Conservation (phyloP, 164 flowering plant genomes). For the Paratinospora sagittata region DNA sequence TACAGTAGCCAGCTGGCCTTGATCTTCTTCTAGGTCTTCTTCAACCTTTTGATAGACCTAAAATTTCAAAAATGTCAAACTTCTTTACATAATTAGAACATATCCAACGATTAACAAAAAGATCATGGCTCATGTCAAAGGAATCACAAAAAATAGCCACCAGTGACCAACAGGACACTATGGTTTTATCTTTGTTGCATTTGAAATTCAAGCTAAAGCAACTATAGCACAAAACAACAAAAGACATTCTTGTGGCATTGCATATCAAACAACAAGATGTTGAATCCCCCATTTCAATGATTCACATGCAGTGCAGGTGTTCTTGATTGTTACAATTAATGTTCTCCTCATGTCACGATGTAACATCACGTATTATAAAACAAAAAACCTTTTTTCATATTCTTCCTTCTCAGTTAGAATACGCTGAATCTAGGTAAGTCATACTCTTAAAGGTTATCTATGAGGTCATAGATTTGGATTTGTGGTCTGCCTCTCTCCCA, state of each 20-base stretch:
- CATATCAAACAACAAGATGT: background rate
- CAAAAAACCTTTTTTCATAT: too few relatives aligned
- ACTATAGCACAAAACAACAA: too few relatives aligned
- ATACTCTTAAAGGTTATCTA: too few relatives aligned
- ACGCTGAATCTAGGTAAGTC: too few relatives aligned
- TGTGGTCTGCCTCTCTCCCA: background rate
- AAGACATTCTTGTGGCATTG: background rate
- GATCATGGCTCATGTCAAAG: too few relatives aligned
- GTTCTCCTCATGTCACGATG: too few relatives aligned
- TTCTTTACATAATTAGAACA: background rate
- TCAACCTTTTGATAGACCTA: constrained; percentile 56
- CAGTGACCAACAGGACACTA: too few relatives aligned
- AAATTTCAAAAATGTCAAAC: constrained; percentile 1
- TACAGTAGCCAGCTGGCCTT: constrained; percentile 1
- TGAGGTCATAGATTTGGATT: background rate
- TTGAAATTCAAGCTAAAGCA: too few relatives aligned
- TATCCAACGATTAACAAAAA: background rate
- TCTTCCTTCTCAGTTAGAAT: too few relatives aligned
- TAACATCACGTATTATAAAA: too few relatives aligned
- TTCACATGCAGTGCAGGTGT: background rate
- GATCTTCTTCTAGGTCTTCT: constrained; percentile 28
- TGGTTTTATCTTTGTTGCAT: too few relatives aligned
- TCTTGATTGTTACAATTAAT: background rate
- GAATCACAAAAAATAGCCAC: too few relatives aligned
- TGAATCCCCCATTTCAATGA: background rate